phyloP scores from a whole-genome alignment of 768 basidiomycete genomes.

The Trametes gibbosa region DNA sequence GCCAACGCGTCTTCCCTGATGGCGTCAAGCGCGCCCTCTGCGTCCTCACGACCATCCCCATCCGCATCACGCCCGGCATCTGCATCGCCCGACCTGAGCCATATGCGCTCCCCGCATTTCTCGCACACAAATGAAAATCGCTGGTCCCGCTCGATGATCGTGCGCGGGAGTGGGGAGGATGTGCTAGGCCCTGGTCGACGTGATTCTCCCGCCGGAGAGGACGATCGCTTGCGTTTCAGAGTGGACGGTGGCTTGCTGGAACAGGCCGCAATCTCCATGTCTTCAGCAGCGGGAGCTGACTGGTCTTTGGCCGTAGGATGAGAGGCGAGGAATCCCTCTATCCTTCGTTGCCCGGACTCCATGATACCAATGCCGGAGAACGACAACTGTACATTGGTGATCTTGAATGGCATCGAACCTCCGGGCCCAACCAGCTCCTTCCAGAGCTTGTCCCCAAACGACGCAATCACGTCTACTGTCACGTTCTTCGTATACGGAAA shows the following conservation, averaged over 20 bases:
- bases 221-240: constrained; percentile 11
- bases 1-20: constrained; percentile 37
- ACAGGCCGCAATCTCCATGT: not conserved
- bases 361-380: constrained; percentile 76
- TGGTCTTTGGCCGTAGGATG: constrained; percentile 24
- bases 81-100: constrained; percentile 27
- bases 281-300: not conserved
- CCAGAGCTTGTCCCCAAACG: constrained; percentile 80
- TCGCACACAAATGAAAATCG: constrained; percentile 50
- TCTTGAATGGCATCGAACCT: constrained; percentile 46
- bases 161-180: not conserved
- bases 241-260: not conserved
- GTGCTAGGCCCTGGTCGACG: not conserved
- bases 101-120: constrained; percentile 52
- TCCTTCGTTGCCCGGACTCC: constrained; percentile 80
- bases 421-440: constrained; percentile 73
- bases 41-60: constrained; percentile 31
- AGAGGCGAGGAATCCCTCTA: constrained; percentile 78
- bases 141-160: not conserved
- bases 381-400: constrained; percentile 68
- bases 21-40: constrained; percentile 23
- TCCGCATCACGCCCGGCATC: constrained; percentile 9
- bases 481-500: constrained; percentile 82
- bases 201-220: not conserved
- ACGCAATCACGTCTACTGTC: constrained; percentile 72